Percentiles rank a stretch among this genome's conserved stretches.
Conservation (phyloP, 768 basidiomycete species). For the Mycena amicta region DNA sequence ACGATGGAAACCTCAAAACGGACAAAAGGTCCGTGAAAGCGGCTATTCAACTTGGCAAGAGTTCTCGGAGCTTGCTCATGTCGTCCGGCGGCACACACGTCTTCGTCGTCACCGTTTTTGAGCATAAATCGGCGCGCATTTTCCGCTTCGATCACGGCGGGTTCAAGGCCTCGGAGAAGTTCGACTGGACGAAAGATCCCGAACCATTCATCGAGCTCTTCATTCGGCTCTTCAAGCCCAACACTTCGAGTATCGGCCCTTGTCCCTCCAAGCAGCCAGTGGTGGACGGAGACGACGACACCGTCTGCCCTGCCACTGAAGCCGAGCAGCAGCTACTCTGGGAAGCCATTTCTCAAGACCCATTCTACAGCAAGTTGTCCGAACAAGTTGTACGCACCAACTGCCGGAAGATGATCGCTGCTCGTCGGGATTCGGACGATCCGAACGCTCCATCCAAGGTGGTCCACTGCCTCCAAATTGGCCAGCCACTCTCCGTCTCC, state of each 20-base stretch:
- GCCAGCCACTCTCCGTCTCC: neutral
- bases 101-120: neutral
- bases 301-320: neutral
- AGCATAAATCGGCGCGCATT: neutral
- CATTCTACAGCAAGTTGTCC: neutral
- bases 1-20: neutral
- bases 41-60: slow-evolving; percentile 1
- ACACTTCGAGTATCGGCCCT: neutral
- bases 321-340: neutral
- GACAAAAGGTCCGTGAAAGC: neutral
- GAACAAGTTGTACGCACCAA: neutral
- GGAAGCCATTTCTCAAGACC: neutral
- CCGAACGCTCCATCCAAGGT: neutral
- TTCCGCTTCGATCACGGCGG: slow-evolving; percentile 8
- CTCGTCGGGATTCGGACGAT: neutral
- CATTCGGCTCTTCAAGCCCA: neutral
- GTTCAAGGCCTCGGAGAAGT: neutral
- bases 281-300: neutral
- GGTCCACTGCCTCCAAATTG: slow-evolving; percentile 5
- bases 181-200: neutral
- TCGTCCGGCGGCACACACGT: neutral
- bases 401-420: neutral
- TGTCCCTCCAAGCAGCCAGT: neutral
- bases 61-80: slow-evolving; percentile 5
- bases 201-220: neutral